phyloP scores from a whole-genome alignment of 441 rosid species.

The Bruguiera hainesii region DNA sequence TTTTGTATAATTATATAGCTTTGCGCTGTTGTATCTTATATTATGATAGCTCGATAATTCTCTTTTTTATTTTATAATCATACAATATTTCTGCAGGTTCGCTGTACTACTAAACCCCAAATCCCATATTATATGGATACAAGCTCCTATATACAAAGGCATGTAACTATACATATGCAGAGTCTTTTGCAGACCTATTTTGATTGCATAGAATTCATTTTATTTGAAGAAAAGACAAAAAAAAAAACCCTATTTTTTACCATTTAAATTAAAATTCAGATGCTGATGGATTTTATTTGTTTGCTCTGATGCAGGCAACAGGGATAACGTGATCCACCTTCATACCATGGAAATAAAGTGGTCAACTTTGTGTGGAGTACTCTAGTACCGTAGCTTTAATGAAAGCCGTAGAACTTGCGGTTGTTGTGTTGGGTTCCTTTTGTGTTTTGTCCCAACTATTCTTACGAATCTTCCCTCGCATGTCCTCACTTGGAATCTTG shows the following conservation, averaged over 20 bases:
- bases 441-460: conserved; percentile 29
- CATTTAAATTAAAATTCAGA: background rate
- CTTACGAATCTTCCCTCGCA: background rate
- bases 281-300: background rate
- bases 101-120: conserved; percentile 40
- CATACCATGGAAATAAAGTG: conserved; percentile 18
- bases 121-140: background rate
- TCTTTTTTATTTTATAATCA: background rate
- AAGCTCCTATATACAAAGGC: conserved; percentile 19
- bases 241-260: no score
- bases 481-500: conserved; percentile 12
- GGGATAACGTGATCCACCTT: conserved; percentile 5
- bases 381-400: background rate
- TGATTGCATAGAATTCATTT: no score
- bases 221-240: no score
- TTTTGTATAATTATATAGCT: background rate
- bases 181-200: background rate
- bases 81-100: conserved; percentile 39
- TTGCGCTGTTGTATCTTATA: no score
- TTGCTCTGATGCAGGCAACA: conserved; percentile 18
- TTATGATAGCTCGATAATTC: no score
- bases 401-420: conserved; percentile 14
- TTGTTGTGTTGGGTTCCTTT: conserved; percentile 21
- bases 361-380: background rate
- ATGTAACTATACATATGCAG: background rate